phyloP scores from a whole-genome alignment of 2,329 filamentous ascomycete species.

The Exophiala sp. region DNA sequence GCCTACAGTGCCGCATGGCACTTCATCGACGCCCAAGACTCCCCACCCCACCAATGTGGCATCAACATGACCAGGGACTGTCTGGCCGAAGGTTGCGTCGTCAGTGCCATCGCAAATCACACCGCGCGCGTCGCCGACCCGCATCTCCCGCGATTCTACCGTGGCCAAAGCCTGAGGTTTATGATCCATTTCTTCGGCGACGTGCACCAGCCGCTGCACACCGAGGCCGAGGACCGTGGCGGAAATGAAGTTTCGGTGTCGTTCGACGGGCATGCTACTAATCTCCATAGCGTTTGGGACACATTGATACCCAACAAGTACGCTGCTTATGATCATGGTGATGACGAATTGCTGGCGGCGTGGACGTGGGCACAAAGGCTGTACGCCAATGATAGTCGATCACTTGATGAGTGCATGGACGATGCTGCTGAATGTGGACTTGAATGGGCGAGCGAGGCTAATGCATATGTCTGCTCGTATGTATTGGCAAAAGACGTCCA shows the following conservation, averaged over 20 bases:
- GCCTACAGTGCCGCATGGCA: slow-evolving; percentile 27
- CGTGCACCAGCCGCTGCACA: slow-evolving; percentile 67
- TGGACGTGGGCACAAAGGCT: slow-evolving; percentile 56
- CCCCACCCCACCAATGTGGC: slow-evolving; percentile 23
- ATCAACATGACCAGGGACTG: slow-evolving; percentile 48
- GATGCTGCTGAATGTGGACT: slow-evolving; percentile 43
- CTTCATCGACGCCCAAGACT: slow-evolving; percentile 29
- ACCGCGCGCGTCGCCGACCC: slow-evolving; percentile 38
- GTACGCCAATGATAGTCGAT: slow-evolving; percentile 28
- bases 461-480: slow-evolving; percentile 60
- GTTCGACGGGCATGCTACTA: slow-evolving; percentile 57
- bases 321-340: slow-evolving; percentile 2
- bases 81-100: slow-evolving; percentile 42
- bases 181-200: slow-evolving; percentile 63
- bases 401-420: slow-evolving; percentile 17
- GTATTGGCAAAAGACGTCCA: slow-evolving; percentile 62
- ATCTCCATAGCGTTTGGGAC: slow-evolving; percentile 73
- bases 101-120: slow-evolving; percentile 54
- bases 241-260: slow-evolving; percentile 66
- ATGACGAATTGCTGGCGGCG: slow-evolving; percentile 18
- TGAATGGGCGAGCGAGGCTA: slow-evolving; percentile 56
- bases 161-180: slow-evolving; percentile 45
- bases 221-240: slow-evolving; percentile 58
- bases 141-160: slow-evolving; percentile 30
- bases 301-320: slow-evolving; percentile 35